Evolutionary conservation across 768 basidiomycete genomes (phyloP), one percentile per base, ranked within the genome.

Genomic region (Rubroboletus pulcherrimus): DNA sequence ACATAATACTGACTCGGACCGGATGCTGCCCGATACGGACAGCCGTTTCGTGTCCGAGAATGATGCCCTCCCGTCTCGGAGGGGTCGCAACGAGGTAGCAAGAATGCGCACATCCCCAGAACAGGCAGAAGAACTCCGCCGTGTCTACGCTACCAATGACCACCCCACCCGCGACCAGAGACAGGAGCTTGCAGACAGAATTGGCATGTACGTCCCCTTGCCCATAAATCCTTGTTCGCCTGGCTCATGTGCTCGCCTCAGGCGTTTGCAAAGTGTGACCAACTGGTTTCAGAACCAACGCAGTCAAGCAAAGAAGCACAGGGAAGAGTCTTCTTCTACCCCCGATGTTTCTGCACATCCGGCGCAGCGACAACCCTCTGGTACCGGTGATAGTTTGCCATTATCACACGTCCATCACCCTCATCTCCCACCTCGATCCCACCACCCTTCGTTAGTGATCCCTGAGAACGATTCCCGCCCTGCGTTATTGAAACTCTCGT

Each of bases 251-350:
- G 58, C 67, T 64, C 68, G 63, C 17, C 69, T 5, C 58, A 91
- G 89, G 87, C 85, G 82, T 59, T 80, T 86, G 72, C 84, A 89
- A 71, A 87, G 83, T 54, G 84, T 91, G 54, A 89, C 85, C 2
- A 90, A 91, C 66, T 91, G 89, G 90, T 91, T 91, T 69, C 89
- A 91, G 77, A 89, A 90, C 64, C 88, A 91, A 66, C 87, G 87
- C 63, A 89, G 83, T 68, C 79, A 85, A 60, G 82, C 86, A 33
- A 87, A 86, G 75, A 87, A 87, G 73, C 80, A 79, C 62, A 81
- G 77, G 61, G 85, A 87, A 58, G 84, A 86, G 48, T 62, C 57
- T 7, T 57, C 62, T 47, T 66, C 72, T 40, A 64, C 66, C 42
- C 54, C 69, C 0, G 65, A 60, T 40, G 38, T 56, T 3, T 43